A percentile compares a stretch with the other conserved stretches of the same genome.
phyloP scores from a whole-genome alignment of 257 asterid genomes.

The Mentha longifolia region DNA sequence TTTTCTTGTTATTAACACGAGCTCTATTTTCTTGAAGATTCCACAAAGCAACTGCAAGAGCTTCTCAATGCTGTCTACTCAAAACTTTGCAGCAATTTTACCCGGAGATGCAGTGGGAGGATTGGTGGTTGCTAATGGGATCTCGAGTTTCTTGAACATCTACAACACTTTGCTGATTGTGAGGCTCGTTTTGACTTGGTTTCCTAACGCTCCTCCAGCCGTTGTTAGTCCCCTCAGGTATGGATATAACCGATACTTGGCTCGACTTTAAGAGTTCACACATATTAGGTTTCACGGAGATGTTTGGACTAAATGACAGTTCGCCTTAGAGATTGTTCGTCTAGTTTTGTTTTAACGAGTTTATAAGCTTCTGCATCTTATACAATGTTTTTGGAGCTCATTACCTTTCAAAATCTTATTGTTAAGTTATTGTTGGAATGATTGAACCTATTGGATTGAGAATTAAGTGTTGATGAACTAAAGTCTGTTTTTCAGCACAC shows the following conservation, averaged over 20 bases:
- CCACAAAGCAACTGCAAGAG: constrained; percentile 43
- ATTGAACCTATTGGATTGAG: not conserved
- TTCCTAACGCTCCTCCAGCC: constrained; percentile 90
- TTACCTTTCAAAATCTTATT: too few relatives aligned
- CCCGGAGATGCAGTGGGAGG: constrained; percentile 92
- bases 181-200: constrained; percentile 93
- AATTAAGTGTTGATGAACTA: not conserved
- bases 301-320: not conserved
- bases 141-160: constrained; percentile 74
- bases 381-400: not conserved
- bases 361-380: not conserved
- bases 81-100: constrained; percentile 76
- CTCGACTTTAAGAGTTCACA: too few relatives aligned
- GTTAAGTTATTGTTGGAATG: not conserved
- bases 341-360: not conserved
- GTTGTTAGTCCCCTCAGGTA: constrained; percentile 91
- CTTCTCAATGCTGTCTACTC: constrained; percentile 37
- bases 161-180: constrained; percentile 75
- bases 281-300: not conserved
- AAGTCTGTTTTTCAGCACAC: constrained; percentile 62
- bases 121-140: constrained; percentile 71
- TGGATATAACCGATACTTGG: not conserved
- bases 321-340: not conserved
- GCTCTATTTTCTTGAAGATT: constrained; percentile 46
- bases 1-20: not conserved